phyloP scores from a whole-genome alignment of 2,329 filamentous ascomycete species.

The Ceratocystis variospora region DNA sequence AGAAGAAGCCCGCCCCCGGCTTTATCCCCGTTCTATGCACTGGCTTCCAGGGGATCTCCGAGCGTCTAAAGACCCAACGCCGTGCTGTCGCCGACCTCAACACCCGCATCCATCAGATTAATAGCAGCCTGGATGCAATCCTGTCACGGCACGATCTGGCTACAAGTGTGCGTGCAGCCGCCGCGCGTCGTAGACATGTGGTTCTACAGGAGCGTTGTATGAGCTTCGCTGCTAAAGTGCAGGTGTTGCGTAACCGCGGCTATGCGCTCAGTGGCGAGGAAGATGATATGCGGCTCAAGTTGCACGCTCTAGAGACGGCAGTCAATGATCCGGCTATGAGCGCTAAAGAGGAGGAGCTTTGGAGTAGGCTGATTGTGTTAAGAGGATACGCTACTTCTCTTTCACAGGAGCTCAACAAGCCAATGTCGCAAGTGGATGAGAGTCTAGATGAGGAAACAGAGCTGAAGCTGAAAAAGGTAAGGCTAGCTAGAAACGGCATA shows the following conservation, averaged over 20 bases:
- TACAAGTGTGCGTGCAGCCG: conserved; percentile 58
- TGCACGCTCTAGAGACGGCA: conserved; percentile 52
- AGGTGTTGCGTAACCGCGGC: conserved; percentile 66
- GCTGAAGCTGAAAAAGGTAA: conserved; percentile 59
- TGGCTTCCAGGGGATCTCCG: conserved; percentile 58
- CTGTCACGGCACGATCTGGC: conserved; percentile 64
- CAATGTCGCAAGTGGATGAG: conserved; percentile 42
- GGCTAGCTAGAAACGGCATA: conserved; percentile 21
- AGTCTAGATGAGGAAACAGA: conserved; percentile 56
- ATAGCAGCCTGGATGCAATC: conserved; percentile 56
- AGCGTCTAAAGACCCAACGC: conserved; percentile 59
- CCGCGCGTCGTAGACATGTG: conserved; percentile 58
- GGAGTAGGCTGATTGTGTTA: conserved; percentile 65
- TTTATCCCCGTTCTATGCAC: conserved; percentile 65
- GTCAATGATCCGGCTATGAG: conserved; percentile 62
- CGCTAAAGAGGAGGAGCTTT: conserved; percentile 69
- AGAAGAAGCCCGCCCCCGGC: conserved; percentile 61
- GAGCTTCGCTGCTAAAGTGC: conserved; percentile 62
- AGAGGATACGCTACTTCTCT: conserved; percentile 59
- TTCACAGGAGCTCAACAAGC: conserved; percentile 59
- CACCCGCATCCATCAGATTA: conserved; percentile 63
- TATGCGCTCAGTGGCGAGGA: conserved; percentile 69
- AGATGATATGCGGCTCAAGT: conserved; percentile 60
- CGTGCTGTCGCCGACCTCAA: conserved; percentile 56
- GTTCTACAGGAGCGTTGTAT: conserved; percentile 60